Evolutionary conservation across 2,329 filamentous ascomycete species (phyloP).

Genomic region (Aspergillus chevalieri): DNA sequence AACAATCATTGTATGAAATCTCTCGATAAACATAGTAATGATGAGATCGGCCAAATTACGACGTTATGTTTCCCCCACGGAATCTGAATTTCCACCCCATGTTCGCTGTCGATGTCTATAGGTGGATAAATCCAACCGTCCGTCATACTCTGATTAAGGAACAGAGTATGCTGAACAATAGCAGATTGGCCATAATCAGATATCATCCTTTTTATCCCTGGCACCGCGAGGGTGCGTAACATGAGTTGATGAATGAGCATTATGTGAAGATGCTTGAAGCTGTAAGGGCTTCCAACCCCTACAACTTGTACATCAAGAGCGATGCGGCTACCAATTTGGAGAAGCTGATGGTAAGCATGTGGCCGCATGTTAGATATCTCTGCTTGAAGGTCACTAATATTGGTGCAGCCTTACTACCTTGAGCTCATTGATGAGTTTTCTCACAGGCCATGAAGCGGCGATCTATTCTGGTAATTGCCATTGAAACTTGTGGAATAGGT

Average conservation of each 20-base stretch:
- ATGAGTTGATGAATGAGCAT: slow-evolving; percentile 74
- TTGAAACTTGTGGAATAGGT: too few species aligned
- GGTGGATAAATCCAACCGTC: too few species aligned
- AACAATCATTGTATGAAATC: too few species aligned
- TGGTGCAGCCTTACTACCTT: neutral
- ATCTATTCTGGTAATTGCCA: too few species aligned
- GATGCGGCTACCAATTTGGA: slow-evolving; percentile 71
- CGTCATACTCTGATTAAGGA: too few species aligned
- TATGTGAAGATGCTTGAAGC: slow-evolving; percentile 74
- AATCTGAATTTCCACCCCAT: too few species aligned
- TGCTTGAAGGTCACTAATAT: neutral
- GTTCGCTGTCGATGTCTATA: too few species aligned
- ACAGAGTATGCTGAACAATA: too few species aligned
- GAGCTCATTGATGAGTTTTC: neutral
- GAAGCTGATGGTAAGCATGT: slow-evolving; percentile 58
- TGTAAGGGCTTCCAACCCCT: slow-evolving; percentile 81
- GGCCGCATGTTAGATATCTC: neutral
- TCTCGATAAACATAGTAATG: too few species aligned
- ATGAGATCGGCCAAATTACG: too few species aligned
- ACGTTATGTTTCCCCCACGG: too few species aligned
- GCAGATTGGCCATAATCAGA: slow-evolving; percentile 66
- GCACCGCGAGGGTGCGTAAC: slow-evolving; percentile 76
- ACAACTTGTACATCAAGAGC: slow-evolving; percentile 87
- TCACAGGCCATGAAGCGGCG: too few species aligned
- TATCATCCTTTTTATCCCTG: slow-evolving; percentile 93